Evolutionary conservation across 768 basidiomycete species (phyloP), one percentile per base, ranked within the genome.

Genomic region (Mycena floridula): DNA sequence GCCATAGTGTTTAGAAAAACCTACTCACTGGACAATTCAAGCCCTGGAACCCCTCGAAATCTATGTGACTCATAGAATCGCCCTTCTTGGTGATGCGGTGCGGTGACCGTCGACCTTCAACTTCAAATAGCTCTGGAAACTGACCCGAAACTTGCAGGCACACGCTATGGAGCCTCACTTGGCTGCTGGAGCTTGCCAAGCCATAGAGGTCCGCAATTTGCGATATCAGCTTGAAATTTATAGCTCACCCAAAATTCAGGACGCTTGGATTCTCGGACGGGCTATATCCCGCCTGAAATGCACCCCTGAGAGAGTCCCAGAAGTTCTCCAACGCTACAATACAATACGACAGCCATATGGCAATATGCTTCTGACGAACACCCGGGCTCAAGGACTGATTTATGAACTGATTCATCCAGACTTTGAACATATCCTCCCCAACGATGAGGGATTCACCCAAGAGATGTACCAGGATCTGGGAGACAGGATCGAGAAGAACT

Each of bases 1-100:
- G 26, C 6, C 26, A n/a, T 38, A 61, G 63, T 55, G 54, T 28
- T 46, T 59, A 13, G 55, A 57, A 20, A 54, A 39, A 12, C 56
- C 61, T 2, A 56, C 54, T 13, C 50, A 56, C 38, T 69, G 68
- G 64, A 63, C 59, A 3, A 49, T 71, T 2, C 58, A 62, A 47
- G 46, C 47, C 18, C 46, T 71, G 8, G 52, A 50, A 6, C 48
- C 55, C 6, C 48, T 73, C 12, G 59, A 63, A 0, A 51, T 53
- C 7, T 67, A 58, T 39, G 58, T 58, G 5, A 48, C 56, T 24
- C 61, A 56, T 2, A 53, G 54, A n/a, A 59, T 67, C 9, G 68
- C 55, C 3, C 46, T 72, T 6, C 43, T 68, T 3, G 70, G 67
- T 8, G 68, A 70, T 41, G 65, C 68, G 13, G 32, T 40, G 21